Percentiles rank a stretch among this genome's conserved stretches.
phyloP scores from a whole-genome alignment of 495 filamentous ascomycete species.

The Oidiodendron maius region DNA sequence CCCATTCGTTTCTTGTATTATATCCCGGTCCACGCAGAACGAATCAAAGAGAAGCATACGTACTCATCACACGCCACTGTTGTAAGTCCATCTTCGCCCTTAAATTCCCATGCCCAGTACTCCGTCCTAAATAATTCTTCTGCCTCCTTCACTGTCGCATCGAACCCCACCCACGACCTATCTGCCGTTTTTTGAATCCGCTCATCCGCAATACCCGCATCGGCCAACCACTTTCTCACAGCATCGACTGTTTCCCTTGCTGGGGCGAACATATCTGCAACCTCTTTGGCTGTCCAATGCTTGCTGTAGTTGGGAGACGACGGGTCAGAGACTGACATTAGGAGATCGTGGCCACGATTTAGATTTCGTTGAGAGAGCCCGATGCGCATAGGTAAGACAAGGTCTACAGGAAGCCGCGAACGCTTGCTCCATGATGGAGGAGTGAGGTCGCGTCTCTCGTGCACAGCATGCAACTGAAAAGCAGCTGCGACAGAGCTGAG shows the following conservation, averaged over 20 bases:
- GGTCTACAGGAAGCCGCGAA: too few relatives aligned
- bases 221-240: constrained; percentile 40
- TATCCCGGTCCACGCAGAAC: too few relatives aligned
- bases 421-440: too few relatives aligned
- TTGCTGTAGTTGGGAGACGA: constrained; percentile 42
- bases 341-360: constrained; percentile 9
- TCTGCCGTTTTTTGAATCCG: constrained; percentile 45
- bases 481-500: too few relatives aligned
- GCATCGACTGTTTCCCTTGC: constrained; percentile 31
- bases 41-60: constrained; percentile 13
- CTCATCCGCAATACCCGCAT: constrained; percentile 37
- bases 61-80: constrained; percentile 24
- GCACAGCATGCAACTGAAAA: too few relatives aligned
- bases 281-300: constrained; percentile 35
- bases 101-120: constrained; percentile 52
- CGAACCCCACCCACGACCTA: constrained; percentile 42
- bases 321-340: constrained; percentile 21
- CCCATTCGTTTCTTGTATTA: too few relatives aligned
- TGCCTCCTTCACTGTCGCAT: constrained; percentile 44
- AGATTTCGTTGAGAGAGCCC: constrained; percentile 15
- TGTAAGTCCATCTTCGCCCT: constrained; percentile 35
- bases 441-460: too few relatives aligned
- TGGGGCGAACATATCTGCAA: constrained; percentile 40
- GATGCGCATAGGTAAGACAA: constrained; percentile 14
- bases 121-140: constrained; percentile 52